These are phyloP conservation scores for Globisporangium abappressorium DNA, from an alignment of 352 stramenopile genomes.

Conservation along the genomic window DNA sequence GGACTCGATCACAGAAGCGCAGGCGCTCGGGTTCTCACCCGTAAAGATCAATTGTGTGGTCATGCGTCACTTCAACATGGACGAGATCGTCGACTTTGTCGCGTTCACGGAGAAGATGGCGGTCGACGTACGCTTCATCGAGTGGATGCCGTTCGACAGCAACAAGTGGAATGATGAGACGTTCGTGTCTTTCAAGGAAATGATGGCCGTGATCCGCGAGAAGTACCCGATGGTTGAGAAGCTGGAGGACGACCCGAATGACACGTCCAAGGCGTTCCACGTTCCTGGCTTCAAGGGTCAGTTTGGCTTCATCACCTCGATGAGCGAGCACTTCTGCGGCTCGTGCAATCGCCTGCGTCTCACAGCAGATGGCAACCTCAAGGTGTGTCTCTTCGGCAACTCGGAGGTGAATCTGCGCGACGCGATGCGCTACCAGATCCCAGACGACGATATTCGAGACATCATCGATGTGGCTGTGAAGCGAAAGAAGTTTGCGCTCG, in stretches of 20 bases:
- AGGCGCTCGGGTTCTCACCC: slow-evolving; percentile 42
- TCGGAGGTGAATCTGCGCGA: slow-evolving; percentile 93
- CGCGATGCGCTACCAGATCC: slow-evolving; percentile 76
- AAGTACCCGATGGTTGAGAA: slow-evolving; percentile 52
- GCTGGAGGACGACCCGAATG: slow-evolving; percentile 78
- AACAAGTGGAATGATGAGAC: slow-evolving; percentile 94
- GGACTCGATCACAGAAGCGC: slow-evolving; percentile 73
- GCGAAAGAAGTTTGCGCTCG: slow-evolving; percentile 92
- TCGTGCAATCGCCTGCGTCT: slow-evolving; percentile 96
- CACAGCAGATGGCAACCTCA: slow-evolving; percentile 94
- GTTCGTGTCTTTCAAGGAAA: slow-evolving; percentile 94
- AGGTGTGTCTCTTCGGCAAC: slow-evolving; percentile 96
- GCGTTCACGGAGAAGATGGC: slow-evolving; percentile 80
- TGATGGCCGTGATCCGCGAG: slow-evolving; percentile 64
- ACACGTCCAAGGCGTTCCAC: slow-evolving; percentile 95
- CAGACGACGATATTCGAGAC: slow-evolving; percentile 79
- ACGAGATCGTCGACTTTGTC: slow-evolving; percentile 95
- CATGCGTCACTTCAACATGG: slow-evolving; percentile 94
- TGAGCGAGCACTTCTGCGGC: slow-evolving; percentile 98
- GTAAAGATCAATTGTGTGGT: slow-evolving; percentile 99
- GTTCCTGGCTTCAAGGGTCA: slow-evolving; percentile 62
- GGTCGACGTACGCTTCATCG: slow-evolving; percentile 97
- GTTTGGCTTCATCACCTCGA: slow-evolving; percentile 97
- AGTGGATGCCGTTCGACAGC: slow-evolving; percentile 99
- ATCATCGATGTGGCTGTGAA: slow-evolving; percentile 91